phyloP scores from a whole-genome alignment of 1,284 basidiomycete species.

The Heterobasidion irregulare region DNA sequence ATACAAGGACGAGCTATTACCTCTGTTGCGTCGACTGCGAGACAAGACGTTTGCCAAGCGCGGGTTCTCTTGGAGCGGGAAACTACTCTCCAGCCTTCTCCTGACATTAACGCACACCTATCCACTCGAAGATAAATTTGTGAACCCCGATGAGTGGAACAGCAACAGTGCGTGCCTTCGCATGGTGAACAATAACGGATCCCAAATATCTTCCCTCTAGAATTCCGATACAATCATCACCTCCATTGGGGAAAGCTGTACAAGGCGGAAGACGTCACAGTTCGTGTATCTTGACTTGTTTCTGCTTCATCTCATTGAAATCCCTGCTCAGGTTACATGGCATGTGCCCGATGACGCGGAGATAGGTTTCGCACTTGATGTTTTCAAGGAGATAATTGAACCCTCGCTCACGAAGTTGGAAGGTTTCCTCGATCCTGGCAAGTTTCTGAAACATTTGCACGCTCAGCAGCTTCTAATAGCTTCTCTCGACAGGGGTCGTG shows the following conservation, averaged over 20 bases:
- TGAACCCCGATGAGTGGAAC: constrained; percentile 75
- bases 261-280: constrained; percentile 47
- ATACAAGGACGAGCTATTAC: constrained; percentile 58
- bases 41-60: constrained; percentile 75
- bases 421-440: constrained; percentile 46
- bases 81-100: constrained; percentile 70
- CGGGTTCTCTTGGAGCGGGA: constrained; percentile 78
- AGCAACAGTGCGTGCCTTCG: constrained; percentile 47
- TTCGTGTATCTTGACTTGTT: constrained; percentile 17
- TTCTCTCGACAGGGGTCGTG: constrained; percentile 21
- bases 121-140: constrained; percentile 76
- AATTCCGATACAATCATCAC: constrained; percentile 70
- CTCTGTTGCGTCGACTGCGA: constrained; percentile 60
- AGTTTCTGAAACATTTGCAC: constrained; percentile 9
- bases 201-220: constrained; percentile 24
- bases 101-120: constrained; percentile 78
- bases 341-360: constrained; percentile 62
- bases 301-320: background rate
- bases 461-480: background rate
- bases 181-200: background rate
- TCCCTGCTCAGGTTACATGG: constrained; percentile 59
- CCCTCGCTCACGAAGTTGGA: constrained; percentile 61
- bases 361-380: constrained; percentile 68
- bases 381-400: constrained; percentile 67
- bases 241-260: constrained; percentile 74